phyloP scores from a whole-genome alignment of 768 basidiomycete species.

The Russula abietina region DNA sequence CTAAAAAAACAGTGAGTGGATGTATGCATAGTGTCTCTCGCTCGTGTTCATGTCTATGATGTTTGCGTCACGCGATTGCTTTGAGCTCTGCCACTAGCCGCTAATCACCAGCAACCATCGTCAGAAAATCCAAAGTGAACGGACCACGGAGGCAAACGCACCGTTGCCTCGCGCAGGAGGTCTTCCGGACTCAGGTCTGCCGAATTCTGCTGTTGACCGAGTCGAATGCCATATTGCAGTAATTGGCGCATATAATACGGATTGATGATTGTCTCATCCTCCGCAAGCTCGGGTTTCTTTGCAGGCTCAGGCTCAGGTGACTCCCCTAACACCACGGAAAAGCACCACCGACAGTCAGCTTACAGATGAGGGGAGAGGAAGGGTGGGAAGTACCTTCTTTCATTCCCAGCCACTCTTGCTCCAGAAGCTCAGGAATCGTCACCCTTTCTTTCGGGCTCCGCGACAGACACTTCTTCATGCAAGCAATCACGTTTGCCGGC shows the following conservation, averaged over 20 bases:
- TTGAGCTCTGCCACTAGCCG: constrained; percentile 24
- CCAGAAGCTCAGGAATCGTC: constrained; percentile 81
- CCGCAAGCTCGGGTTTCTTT: constrained; percentile 33
- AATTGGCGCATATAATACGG: constrained; percentile 76
- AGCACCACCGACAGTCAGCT: constrained; percentile 3
- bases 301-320: constrained; percentile 32
- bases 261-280: constrained; percentile 67
- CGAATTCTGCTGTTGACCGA: constrained; percentile 38
- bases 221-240: constrained; percentile 60
- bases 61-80: constrained; percentile 17
- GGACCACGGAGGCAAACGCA: not conserved
- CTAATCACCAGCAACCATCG: not conserved
- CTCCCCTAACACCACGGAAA: constrained; percentile 25
- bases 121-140: not conserved
- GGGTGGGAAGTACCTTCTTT: constrained; percentile 43
- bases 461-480: constrained; percentile 75
- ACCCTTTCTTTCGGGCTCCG: constrained; percentile 78
- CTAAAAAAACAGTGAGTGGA: constrained; percentile 23
- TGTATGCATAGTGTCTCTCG: not conserved
- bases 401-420: constrained; percentile 73
- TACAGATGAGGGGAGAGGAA: not conserved
- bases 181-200: constrained; percentile 24
- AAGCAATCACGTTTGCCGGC: constrained; percentile 64
- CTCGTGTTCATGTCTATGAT: not conserved
- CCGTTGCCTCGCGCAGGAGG: constrained; percentile 38